A percentile compares a stretch with the other conserved stretches of the same genome.
Conservation (phyloP, 305 asterid genomes). For the Solanum hybrid region DNA sequence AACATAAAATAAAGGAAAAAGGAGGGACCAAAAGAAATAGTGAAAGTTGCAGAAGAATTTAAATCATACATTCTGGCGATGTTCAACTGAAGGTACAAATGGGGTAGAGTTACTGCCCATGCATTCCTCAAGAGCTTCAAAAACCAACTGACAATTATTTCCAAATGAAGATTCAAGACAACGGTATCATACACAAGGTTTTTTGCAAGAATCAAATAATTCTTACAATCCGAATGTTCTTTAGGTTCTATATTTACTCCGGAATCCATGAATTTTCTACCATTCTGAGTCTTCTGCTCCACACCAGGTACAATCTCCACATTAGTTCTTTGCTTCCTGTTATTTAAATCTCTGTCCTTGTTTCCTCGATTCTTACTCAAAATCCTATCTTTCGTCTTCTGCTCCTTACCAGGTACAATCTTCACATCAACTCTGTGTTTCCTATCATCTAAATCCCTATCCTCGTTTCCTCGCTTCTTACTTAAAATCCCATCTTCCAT, state of each 20-base stretch:
- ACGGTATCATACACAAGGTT: background rate
- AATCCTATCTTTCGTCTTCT: background rate
- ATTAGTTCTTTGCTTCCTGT: background rate
- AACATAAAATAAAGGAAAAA: background rate
- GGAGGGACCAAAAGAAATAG: background rate
- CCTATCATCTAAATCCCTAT: background rate
- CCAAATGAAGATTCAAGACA: background rate
- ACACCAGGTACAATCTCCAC: background rate
- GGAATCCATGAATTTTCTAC: background rate
- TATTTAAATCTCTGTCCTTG: background rate
- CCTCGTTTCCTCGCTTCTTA: background rate
- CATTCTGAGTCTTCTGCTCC: background rate
- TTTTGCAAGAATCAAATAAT: background rate
- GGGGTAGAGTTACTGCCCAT: background rate
- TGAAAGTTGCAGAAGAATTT: background rate
- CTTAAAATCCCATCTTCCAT: background rate
- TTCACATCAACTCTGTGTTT: background rate
- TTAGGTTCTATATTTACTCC: background rate
- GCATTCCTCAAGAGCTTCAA: background rate
- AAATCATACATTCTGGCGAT: conserved; percentile 7
- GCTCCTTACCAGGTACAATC: background rate
- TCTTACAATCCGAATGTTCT: background rate
- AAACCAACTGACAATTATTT: background rate
- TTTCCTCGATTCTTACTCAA: background rate
- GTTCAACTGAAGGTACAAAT: conserved; percentile 6